Evolutionary conservation across 2,329 filamentous ascomycete genomes (phyloP), one percentile per base, ranked within the genome.

Genomic region (Calonectria henricotiae): DNA sequence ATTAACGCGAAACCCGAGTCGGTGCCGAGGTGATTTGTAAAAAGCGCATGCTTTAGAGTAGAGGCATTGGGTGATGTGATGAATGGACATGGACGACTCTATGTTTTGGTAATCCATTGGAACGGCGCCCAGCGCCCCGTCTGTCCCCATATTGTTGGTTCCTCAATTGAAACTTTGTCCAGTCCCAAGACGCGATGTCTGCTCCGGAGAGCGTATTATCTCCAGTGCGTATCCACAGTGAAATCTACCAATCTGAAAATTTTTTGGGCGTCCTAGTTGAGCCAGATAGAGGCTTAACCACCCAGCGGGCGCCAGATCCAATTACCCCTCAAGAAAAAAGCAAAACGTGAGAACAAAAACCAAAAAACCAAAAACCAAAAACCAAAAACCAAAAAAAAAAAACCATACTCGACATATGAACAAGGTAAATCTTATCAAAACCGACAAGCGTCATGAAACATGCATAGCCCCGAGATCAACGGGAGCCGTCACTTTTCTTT

Each of bases 341-440:
- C 27, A 54, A 20, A 17, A 5, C 9, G 70, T 62, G 60, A 49
- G 43, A 62, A 62, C 65, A 55, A 70, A 71, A 69, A 27, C 55
- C 62, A n/a, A 69, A 69, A 70, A 64, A 27, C 4, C 1, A 20
- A 20, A 64, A 69, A 69, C n/a, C 65, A 55, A 70, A 71, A 69
- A 27, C 55, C 62, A 69, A 69, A 70, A 64, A 27, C 4, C 1
- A 20, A 20, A 64, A 69, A 69, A 70, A 64, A 27, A 2, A 1
- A 15, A 35, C n/a, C 67, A 30, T 4, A 30, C 67, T 55, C 62
- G 27, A 30, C 27, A 7, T 30, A 30, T 65, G 67, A 77, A 64
- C 61, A 61, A 62, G 67, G 44, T 60, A 65, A 69, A 76, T 77
- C 75, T 77, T 77, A 77, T 77, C 75, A 66, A 67, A 12, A 23